Base-by-base conservation (phyloP, 2,329 filamentous ascomycete species). In the Davidsoniella eucalypti region DNA sequence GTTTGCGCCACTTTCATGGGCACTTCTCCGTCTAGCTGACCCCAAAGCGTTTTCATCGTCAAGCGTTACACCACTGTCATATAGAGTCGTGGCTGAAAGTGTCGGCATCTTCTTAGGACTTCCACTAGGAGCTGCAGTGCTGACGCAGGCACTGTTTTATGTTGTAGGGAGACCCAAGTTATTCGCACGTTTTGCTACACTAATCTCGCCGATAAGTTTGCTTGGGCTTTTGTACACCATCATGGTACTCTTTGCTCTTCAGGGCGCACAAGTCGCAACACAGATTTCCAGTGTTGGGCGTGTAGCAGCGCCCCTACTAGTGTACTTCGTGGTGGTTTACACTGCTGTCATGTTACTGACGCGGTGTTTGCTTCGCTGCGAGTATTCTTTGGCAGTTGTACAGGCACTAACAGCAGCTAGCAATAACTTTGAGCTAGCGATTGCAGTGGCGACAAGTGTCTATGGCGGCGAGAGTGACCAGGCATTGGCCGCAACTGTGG, bases 381-480 rank as follows among this genome's bases (percentile, higher is more conserved):
- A 76, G 0, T 93, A 93, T 60, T 71, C 72, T 36, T 61, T 87
- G 1, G 73, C 75, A 1, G 72, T 74, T 9, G 90, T 86, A 2
- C 86, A 93, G 64, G 87, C 84, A 60, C 92, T 94, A 58, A 93
- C 85, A 0, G 88, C 86, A 0, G 84, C 85, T 1, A 94, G 87
- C 61, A 94, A 94, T 60, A 94, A 94, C 61, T 94, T 94, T 59
- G 87, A 94, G 67, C 67, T 94, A 21, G 86, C 87, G 0, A 94
- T 94, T 64, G 87, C 87, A 0, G 87, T 94, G 0, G 84, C 84
- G 0, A 80, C 94, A 2, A 82, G 87, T 0, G 82, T 82, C 0
- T 94, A 83, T 64, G 87, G 87, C 0, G 72, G 81, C 0, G 67
- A 82, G 39, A 90, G 84, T 58, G 78, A 87, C 46, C 80, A 94